A percentile compares a stretch with the other conserved stretches of the same genome.
phyloP scores from a whole-genome alignment of 345 rosid genomes.

The Salix exigua region DNA sequence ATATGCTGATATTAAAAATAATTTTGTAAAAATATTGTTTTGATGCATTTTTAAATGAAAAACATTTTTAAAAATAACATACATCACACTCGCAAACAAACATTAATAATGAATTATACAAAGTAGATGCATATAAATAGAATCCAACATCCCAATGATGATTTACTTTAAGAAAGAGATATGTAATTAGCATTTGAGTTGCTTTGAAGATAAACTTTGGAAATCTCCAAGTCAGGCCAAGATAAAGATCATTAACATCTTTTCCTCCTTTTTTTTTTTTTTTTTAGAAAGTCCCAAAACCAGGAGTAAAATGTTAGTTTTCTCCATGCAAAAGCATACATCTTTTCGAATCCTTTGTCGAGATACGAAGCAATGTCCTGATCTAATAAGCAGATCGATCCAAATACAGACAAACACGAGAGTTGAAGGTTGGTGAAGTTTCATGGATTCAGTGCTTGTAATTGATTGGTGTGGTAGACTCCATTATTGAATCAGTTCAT shows the following conservation, averaged over 20 bases:
- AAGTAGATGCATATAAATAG: not conserved
- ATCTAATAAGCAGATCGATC: too few relatives aligned
- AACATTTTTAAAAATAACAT: too few relatives aligned
- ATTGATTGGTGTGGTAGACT: too few relatives aligned
- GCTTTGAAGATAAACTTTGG: not conserved
- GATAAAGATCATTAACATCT: not conserved
- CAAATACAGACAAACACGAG: too few relatives aligned
- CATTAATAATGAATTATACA: not conserved
- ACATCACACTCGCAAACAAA: accelerated
- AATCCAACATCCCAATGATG: not conserved
- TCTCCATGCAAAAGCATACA: too few relatives aligned
- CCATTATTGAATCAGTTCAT: too few relatives aligned
- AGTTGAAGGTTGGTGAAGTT: too few relatives aligned
- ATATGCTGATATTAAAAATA: too few relatives aligned
- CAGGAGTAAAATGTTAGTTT: not conserved
- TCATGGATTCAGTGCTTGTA: too few relatives aligned
- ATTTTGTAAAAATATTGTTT: too few relatives aligned
- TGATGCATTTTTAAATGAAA: too few relatives aligned
- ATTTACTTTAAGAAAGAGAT: not conserved
- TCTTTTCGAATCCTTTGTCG: too few relatives aligned
- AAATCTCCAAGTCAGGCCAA: not conserved
- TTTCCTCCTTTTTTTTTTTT: not conserved
- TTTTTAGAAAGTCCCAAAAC: not conserved
- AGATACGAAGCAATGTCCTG: not conserved
- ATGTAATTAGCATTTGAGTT: not conserved